phyloP scores from a whole-genome alignment of 768 basidiomycete species.

The Phanerodontia chrysosporium region DNA sequence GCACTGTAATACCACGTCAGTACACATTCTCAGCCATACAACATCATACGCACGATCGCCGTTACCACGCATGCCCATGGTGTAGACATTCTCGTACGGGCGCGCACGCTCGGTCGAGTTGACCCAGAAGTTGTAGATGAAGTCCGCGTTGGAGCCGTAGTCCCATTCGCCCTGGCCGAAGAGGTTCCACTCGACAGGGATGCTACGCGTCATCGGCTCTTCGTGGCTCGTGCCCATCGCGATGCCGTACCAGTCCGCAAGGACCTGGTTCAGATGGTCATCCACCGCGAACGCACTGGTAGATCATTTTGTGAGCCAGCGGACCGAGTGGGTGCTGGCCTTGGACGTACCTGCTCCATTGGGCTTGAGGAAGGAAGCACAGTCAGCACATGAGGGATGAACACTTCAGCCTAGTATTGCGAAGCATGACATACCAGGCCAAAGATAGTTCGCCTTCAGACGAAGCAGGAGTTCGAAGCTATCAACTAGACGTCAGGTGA shows the following conservation, averaged over 20 bases:
- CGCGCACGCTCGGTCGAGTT: slow-evolving; percentile 55
- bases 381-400: not conserved
- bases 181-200: slow-evolving; percentile 59
- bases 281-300: slow-evolving; percentile 49
- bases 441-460: slow-evolving; percentile 65
- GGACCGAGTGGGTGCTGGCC: not conserved
- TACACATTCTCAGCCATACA: not conserved
- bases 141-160: slow-evolving; percentile 48
- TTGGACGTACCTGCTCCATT: slow-evolving; percentile 33
- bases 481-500: slow-evolving; percentile 13
- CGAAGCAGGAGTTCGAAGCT: slow-evolving; percentile 67
- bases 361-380: slow-evolving; percentile 13
- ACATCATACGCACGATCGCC: slow-evolving; percentile 28
- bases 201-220: slow-evolving; percentile 73
- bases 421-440: slow-evolving; percentile 42
- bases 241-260: slow-evolving; percentile 62
- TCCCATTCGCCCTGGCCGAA: slow-evolving; percentile 61
- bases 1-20: slow-evolving; percentile 31
- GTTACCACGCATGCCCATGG: slow-evolving; percentile 65
- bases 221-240: slow-evolving; percentile 76
- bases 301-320: not conserved
- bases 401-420: not conserved
- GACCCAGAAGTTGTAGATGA: slow-evolving; percentile 59
- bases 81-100: slow-evolving; percentile 59
- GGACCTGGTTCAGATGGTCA: slow-evolving; percentile 54